These are phyloP conservation scores for Cladosporium oxysporum DNA, from an alignment of 2,329 filamentous ascomycete genomes.

Conservation along the genomic window DNA sequence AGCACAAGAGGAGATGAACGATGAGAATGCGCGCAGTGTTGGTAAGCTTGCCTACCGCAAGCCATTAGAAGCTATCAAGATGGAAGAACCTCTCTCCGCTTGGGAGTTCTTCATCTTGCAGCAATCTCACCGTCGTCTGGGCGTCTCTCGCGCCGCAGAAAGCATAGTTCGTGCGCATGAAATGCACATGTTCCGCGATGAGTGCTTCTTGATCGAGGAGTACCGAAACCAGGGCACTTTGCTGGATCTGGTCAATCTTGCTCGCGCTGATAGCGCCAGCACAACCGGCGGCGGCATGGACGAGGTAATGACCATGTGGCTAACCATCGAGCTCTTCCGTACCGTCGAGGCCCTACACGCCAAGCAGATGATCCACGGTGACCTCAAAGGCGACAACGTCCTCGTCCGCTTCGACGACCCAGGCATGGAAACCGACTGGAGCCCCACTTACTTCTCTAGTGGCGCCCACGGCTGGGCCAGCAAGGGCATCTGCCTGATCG, in stretches of 20 bases:
- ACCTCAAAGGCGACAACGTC: constrained; percentile 94
- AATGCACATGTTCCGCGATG: constrained; percentile 86
- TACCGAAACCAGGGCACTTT: constrained; percentile 88
- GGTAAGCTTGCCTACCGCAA: constrained; percentile 62
- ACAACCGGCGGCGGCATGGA: constrained; percentile 74
- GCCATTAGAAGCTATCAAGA: constrained; percentile 82
- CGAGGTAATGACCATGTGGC: constrained; percentile 91
- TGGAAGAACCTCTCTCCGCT: constrained; percentile 82
- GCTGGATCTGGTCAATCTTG: constrained; percentile 89
- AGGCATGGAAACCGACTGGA: constrained; percentile 49
- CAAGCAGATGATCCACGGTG: constrained; percentile 81
- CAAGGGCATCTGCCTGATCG: constrained; percentile 84
- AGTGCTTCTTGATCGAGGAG: constrained; percentile 85
- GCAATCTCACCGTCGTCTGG: constrained; percentile 74
- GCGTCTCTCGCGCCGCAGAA: constrained; percentile 66
- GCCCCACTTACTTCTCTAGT: constrained; percentile 67
- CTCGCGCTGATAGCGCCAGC: constrained; percentile 58
- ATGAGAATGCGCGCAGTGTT: constrained; percentile 53
- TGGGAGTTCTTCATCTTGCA: constrained; percentile 99
- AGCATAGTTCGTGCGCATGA: constrained; percentile 84
- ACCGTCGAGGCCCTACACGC: constrained; percentile 85
- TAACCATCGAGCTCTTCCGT: constrained; percentile 85
- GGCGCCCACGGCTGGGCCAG: constrained; percentile 76
- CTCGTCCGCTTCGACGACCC: constrained; percentile 74
- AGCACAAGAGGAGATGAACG: constrained; percentile 41